Evolutionary conservation across 148 eudicot genomes (phyloP).

Genomic region (Chenopodium formosanum): DNA sequence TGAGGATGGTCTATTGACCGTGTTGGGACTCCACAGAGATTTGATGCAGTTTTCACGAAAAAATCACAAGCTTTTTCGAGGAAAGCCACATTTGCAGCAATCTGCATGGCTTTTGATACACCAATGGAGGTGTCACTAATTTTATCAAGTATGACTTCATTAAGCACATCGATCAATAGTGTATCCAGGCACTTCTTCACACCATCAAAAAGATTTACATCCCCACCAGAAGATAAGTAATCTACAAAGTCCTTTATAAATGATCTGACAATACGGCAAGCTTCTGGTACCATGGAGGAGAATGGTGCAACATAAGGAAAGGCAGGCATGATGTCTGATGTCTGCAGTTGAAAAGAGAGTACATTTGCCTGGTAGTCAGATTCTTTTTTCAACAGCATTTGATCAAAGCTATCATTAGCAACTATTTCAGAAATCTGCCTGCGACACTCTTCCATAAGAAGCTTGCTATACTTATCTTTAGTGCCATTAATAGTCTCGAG

Average conservation of each 20-base stretch:
- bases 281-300: slow-evolving; percentile 86
- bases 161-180: slow-evolving; percentile 75
- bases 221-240: slow-evolving; percentile 77
- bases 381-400: slow-evolving; percentile 84
- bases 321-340: slow-evolving; percentile 86
- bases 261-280: slow-evolving; percentile 72
- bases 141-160: slow-evolving; percentile 61
- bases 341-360: slow-evolving; percentile 72
- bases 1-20: slow-evolving; percentile 62
- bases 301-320: slow-evolving; percentile 93
- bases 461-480: slow-evolving; percentile 77
- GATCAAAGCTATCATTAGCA: slow-evolving; percentile 59
- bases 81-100: slow-evolving; percentile 83
- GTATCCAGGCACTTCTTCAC: slow-evolving; percentile 76
- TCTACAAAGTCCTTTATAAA: slow-evolving; percentile 82
- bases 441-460: slow-evolving; percentile 71
- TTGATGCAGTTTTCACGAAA: slow-evolving; percentile 73
- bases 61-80: slow-evolving; percentile 86
- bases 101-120: slow-evolving; percentile 92
- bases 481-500: slow-evolving; percentile 62
- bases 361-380: slow-evolving; percentile 77
- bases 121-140: slow-evolving; percentile 60
- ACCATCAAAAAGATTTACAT: slow-evolving; percentile 59
- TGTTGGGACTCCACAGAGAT: slow-evolving; percentile 65
- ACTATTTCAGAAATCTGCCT: slow-evolving; percentile 63